A percentile compares a stretch with the other conserved stretches of the same genome.
Evolutionary conservation across 352 stramenopile species (phyloP).

Genomic region (Phytophthora brassicae): DNA sequence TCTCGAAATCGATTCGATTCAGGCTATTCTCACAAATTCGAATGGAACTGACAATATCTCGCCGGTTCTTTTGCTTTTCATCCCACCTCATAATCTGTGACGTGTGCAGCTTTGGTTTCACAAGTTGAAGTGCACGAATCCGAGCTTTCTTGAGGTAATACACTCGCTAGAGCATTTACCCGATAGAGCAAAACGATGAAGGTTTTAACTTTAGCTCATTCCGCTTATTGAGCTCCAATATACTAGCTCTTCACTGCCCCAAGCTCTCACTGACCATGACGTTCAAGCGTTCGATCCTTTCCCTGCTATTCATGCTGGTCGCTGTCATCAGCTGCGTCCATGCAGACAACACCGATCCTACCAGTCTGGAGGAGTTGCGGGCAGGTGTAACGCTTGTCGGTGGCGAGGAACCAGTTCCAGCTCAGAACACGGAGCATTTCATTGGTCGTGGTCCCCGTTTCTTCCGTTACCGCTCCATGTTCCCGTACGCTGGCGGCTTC

Average conservation of each 20-base stretch:
- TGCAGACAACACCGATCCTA: neutral
- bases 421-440: slow-evolving; percentile 10
- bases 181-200: neutral
- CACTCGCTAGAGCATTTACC: neutral
- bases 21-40: no score
- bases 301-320: slow-evolving; percentile 11
- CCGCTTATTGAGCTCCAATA: neutral
- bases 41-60: no score
- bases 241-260: neutral
- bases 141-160: neutral
- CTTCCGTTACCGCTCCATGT: slow-evolving; percentile 33
- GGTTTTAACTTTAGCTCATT: neutral
- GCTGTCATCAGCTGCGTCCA: slow-evolving; percentile 5
- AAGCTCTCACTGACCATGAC: neutral
- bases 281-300: slow-evolving; percentile 21
- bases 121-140: slow-evolving; percentile 11
- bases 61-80: no score
- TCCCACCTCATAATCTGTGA: no score
- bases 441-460: neutral
- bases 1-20: neutral
- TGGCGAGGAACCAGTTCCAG: slow-evolving; percentile 11
- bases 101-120: slow-evolving; percentile 9
- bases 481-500: slow-evolving; percentile 28
- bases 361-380: slow-evolving; percentile 2
- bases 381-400: slow-evolving; percentile 18